A percentile compares a stretch with the other conserved stretches of the same genome.
Conservation (phyloP, 495 filamentous ascomycete species). For the Aspergillus heteromorphus region DNA sequence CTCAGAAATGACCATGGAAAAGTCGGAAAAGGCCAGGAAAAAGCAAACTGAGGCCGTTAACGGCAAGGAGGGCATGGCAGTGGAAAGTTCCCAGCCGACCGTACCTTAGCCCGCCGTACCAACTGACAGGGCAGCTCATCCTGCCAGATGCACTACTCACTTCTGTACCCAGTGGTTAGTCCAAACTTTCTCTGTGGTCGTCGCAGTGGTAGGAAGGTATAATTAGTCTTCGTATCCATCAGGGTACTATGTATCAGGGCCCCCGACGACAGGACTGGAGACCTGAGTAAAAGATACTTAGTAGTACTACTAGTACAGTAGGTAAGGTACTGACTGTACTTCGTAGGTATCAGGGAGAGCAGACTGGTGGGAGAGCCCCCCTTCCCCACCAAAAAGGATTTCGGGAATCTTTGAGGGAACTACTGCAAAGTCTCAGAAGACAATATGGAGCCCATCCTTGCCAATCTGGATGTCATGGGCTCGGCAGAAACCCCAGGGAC, state of each 20-base stretch:
- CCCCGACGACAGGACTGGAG: not conserved
- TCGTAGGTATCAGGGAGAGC: too few relatives aligned
- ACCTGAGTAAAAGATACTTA: not conserved
- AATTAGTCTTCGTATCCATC: not conserved
- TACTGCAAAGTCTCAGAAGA: not conserved
- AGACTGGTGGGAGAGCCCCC: not conserved
- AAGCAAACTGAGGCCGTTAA: not conserved
- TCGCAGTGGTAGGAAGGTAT: not conserved
- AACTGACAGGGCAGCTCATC: not conserved
- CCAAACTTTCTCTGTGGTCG: not conserved
- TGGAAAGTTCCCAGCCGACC: not conserved
- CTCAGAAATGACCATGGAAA: not conserved
- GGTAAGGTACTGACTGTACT: too few relatives aligned
- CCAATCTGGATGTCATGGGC: not conserved
- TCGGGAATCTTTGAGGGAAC: not conserved
- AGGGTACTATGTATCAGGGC: not conserved
- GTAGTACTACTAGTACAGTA: too few relatives aligned
- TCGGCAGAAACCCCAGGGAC: not conserved
- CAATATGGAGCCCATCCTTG: not conserved
- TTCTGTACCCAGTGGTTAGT: not conserved
- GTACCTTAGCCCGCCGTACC: not conserved
- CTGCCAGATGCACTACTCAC: not conserved
- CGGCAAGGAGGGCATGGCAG: not conserved
- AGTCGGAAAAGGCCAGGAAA: not conserved
- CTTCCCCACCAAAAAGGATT: not conserved